Evolutionary conservation across 2,329 filamentous ascomycete genomes (phyloP).

Genomic region (Chaetomiaceae sp.): DNA sequence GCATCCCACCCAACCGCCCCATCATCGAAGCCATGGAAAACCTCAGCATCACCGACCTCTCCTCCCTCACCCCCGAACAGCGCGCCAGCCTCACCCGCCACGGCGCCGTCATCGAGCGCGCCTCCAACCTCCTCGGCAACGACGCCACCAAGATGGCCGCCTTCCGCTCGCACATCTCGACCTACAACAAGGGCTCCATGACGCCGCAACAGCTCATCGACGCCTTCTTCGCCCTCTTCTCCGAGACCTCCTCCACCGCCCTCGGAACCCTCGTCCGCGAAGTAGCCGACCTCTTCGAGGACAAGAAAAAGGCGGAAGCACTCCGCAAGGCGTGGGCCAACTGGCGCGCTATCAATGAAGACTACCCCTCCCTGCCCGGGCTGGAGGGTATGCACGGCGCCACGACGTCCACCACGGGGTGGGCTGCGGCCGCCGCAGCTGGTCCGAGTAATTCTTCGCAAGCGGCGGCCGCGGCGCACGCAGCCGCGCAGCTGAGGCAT

Average conservation of each 20-base stretch:
- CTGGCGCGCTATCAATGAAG: slow-evolving; percentile 93
- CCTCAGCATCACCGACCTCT: slow-evolving; percentile 47
- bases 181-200: slow-evolving; percentile 66
- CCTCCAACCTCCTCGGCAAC: slow-evolving; percentile 73
- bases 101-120: slow-evolving; percentile 79
- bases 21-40: slow-evolving; percentile 42
- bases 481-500: slow-evolving; percentile 42
- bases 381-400: slow-evolving; percentile 63
- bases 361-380: slow-evolving; percentile 84
- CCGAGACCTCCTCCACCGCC: slow-evolving; percentile 70
- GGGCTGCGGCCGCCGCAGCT: slow-evolving; percentile 55
- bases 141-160: slow-evolving; percentile 67
- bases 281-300: slow-evolving; percentile 87
- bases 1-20: slow-evolving; percentile 16
- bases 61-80: slow-evolving; percentile 66
- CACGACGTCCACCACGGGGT: slow-evolving; percentile 52
- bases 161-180: slow-evolving; percentile 77
- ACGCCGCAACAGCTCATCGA: slow-evolving; percentile 76
- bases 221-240: slow-evolving; percentile 79
- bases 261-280: slow-evolving; percentile 88
- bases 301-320: slow-evolving; percentile 65
- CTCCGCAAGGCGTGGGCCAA: slow-evolving; percentile 87
- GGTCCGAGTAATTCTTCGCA: slow-evolving; percentile 51
- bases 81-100: slow-evolving; percentile 78
- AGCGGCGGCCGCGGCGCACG: slow-evolving; percentile 24